Conservation (phyloP, 768 basidiomycete genomes). For the Trametes maxima region DNA sequence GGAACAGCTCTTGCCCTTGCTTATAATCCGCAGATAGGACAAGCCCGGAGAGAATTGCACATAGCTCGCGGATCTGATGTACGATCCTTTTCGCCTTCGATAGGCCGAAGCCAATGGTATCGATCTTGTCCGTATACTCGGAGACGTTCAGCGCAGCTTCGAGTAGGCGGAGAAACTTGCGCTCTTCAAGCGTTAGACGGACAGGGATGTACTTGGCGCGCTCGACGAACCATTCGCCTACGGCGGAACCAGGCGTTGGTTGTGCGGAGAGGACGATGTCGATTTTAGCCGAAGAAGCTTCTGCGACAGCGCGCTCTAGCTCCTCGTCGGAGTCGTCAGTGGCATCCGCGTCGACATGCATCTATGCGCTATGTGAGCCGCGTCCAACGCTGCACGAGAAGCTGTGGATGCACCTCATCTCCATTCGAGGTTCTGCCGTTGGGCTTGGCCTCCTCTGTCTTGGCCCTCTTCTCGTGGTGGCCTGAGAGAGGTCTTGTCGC, state of each 20-base stretch:
- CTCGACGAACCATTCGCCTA: slow-evolving; percentile 87
- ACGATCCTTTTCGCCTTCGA: slow-evolving; percentile 89
- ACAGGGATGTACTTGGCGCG: slow-evolving; percentile 81
- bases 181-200: slow-evolving; percentile 72
- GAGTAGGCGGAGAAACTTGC: slow-evolving; percentile 82
- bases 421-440: slow-evolving; percentile 29
- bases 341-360: slow-evolving; percentile 41
- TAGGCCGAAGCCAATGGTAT: slow-evolving; percentile 74
- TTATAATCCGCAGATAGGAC: slow-evolving; percentile 86
- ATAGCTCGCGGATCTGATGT: slow-evolving; percentile 82
- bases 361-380: slow-evolving; percentile 26
- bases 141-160: slow-evolving; percentile 85
- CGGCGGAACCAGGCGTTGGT: slow-evolving; percentile 58
- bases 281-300: slow-evolving; percentile 37
- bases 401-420: slow-evolving; percentile 32
- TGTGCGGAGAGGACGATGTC: slow-evolving; percentile 53
- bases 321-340: slow-evolving; percentile 40
- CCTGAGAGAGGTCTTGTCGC: slow-evolving; percentile 47
- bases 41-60: slow-evolving; percentile 85
- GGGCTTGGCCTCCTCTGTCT: slow-evolving; percentile 21
- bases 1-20: slow-evolving; percentile 83
- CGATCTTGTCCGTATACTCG: slow-evolving; percentile 90
- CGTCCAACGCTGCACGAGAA: slow-evolving; percentile 21
- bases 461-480: slow-evolving; percentile 21
- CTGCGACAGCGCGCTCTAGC: slow-evolving; percentile 31